Percentiles rank a stretch among this genome's conserved stretches.
Conservation (phyloP, 2,329 filamentous ascomycete species). For the Fusarium sp. region DNA sequence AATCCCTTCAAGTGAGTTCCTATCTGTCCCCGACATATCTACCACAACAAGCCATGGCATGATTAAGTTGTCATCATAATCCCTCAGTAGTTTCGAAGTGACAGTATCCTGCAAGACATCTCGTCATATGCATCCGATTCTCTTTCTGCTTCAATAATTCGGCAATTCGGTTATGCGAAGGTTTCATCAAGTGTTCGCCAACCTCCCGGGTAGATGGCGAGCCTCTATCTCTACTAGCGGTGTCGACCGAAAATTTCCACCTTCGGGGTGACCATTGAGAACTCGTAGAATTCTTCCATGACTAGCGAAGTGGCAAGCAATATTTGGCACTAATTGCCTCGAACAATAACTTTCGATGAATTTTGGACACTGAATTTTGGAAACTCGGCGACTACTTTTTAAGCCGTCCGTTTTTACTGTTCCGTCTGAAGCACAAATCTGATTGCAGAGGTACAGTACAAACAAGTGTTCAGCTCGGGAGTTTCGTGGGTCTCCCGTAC, state of each 20-base stretch:
- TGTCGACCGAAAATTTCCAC: constrained; percentile 18
- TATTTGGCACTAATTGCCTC: constrained; percentile 2
- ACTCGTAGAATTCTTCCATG: constrained; percentile 1
- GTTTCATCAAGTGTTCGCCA: not conserved
- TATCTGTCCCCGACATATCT: constrained; percentile 20
- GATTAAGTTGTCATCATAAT: constrained; percentile 30
- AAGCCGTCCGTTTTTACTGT: not conserved
- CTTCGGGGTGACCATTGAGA: constrained; percentile 18
- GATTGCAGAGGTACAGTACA: constrained; percentile 25
- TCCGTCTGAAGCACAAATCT: not conserved
- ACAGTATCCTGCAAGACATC: constrained; percentile 9
- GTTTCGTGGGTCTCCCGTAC: constrained; percentile 33
- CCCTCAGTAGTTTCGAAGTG: constrained; percentile 19
- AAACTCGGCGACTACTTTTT: constrained; percentile 3
- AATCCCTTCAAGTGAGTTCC: constrained; percentile 26
- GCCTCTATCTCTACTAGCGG: constrained; percentile 2
- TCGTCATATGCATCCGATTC: constrained; percentile 23
- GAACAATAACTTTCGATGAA: constrained; percentile 11
- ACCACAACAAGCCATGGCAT: constrained; percentile 11
- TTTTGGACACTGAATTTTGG: not conserved
- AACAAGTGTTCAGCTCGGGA: constrained; percentile 31
- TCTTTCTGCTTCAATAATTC: constrained; percentile 17
- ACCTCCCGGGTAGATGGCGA: constrained; percentile 24
- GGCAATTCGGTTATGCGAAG: constrained; percentile 1
- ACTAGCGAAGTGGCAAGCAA: constrained; percentile 17